These are phyloP conservation scores for Nicotiana sylvestris DNA, from an alignment of 257 asterid species.

Conservation along the genomic window DNA sequence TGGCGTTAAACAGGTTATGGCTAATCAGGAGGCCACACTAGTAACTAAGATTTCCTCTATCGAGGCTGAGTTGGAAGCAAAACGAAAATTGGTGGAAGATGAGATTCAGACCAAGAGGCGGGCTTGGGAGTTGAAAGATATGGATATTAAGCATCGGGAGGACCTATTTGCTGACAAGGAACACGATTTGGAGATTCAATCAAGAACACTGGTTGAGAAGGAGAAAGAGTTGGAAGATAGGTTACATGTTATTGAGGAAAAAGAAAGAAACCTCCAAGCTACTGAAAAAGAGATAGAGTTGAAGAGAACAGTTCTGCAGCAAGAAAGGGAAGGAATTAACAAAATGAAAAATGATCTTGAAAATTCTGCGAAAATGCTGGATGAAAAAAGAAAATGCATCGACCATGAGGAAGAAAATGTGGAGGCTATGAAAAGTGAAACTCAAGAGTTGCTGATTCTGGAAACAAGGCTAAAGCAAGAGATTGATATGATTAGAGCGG, in stretches of 20 bases:
- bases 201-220: constrained; percentile 44
- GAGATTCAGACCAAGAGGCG: constrained; percentile 70
- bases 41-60: constrained; percentile 45
- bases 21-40: constrained; percentile 54
- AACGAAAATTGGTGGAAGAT: constrained; percentile 63
- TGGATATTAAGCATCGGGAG: constrained; percentile 76
- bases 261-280: constrained; percentile 45
- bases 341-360: constrained; percentile 54
- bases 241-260: constrained; percentile 39
- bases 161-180: constrained; percentile 67
- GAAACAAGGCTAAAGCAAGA: constrained; percentile 83
- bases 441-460: constrained; percentile 61
- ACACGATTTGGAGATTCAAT: constrained; percentile 53
- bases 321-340: constrained; percentile 52
- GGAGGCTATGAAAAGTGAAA: constrained; percentile 70
- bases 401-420: constrained; percentile 55
- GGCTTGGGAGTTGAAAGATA: constrained; percentile 79
- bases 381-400: constrained; percentile 49
- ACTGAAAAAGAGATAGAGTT: constrained; percentile 53
- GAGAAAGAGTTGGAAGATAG: constrained; percentile 64
- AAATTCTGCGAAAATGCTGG: constrained; percentile 53
- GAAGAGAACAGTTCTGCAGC: constrained; percentile 34
- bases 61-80: constrained; percentile 62
- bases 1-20: constrained; percentile 41
- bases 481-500: constrained; percentile 70